phyloP scores from a whole-genome alignment of 2,329 filamentous ascomycete genomes.

The Colletotrichum chrysophilum region DNA sequence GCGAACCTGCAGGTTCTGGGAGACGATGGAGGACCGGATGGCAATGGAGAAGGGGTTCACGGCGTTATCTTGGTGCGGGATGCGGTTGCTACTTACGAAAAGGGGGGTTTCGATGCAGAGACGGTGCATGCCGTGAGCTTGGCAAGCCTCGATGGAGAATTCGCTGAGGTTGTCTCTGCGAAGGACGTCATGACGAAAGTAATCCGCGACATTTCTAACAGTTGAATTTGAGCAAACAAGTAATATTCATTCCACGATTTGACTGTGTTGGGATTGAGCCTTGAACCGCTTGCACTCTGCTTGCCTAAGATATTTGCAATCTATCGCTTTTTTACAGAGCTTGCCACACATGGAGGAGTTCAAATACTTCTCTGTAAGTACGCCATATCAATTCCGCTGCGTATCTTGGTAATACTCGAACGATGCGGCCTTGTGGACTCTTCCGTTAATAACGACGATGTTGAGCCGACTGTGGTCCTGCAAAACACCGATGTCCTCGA shows the following conservation, averaged over 20 bases:
- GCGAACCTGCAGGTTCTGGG: conserved; percentile 49
- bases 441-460: not conserved
- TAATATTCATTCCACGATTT: not conserved
- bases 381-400: not conserved
- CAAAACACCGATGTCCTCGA: not conserved
- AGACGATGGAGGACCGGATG: conserved; percentile 31
- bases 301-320: not conserved
- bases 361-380: not conserved
- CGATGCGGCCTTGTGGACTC: not conserved
- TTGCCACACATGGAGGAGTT: not conserved
- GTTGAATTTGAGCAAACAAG: rapidly evolving
- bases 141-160: conserved; percentile 49
- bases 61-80: conserved; percentile 45
- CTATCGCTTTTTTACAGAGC: not conserved
- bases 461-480: not conserved
- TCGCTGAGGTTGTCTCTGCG: conserved; percentile 39
- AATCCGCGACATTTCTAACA: rapidly evolving
- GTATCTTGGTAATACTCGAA: not conserved
- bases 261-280: rapidly evolving
- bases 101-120: conserved; percentile 47
- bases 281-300: not conserved
- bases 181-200: not conserved
- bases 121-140: conserved; percentile 48
- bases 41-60: conserved; percentile 29
- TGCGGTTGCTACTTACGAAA: conserved; percentile 50